Base-by-base conservation (phyloP, 768 basidiomycete genomes). In the Lentinus tigrinus region DNA sequence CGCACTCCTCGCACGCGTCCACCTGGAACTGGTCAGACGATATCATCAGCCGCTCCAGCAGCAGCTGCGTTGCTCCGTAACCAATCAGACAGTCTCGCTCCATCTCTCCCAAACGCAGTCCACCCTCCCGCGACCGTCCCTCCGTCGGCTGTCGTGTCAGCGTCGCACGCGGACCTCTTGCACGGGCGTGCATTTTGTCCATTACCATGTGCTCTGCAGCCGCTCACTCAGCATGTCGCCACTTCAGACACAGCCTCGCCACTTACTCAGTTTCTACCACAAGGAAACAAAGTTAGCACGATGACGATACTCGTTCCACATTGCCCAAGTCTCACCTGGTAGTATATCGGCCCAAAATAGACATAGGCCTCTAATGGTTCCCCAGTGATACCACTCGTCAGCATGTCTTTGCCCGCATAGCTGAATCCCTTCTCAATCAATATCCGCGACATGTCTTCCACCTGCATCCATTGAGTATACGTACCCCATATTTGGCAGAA, bases 151-250 rank as follows among this genome's bases (percentile, higher is more conserved):
- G 97, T 43, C 97, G 87, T 2, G 97, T 99, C 52, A 99, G 75
- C 21, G 94, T 95, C 10, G 97, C 97, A 70, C 95, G 89, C 46
- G 97, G 97, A 16, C 97, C 96, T 68, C 93, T 89, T 50, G 97
- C 95, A 57, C 97, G 88, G 63, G 97, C 97, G 67, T 99, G 97
- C 97, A 99, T 99, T 80, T 99, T 99, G 81, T 99, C 97, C 88
- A 98, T 91, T 50, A 98, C 96, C 96, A 98, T 98, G 77, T 96
- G 95, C 78, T 95, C 87, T 91, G 64, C 39, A 49, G 21, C 10
- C 23, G 23, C 14, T 31, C 23, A 46, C 21, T 46, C 43, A 14
- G 43, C 2, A 23, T 23, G 21, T 10, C 23, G 3, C 14, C 17
- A n/a, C 19, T 19, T 1, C 7, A 38, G 36, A 47, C 13, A 27